Evolutionary conservation across 805 yeast species (phyloP).

Genomic region (Wickerhamiella dianesei): DNA sequence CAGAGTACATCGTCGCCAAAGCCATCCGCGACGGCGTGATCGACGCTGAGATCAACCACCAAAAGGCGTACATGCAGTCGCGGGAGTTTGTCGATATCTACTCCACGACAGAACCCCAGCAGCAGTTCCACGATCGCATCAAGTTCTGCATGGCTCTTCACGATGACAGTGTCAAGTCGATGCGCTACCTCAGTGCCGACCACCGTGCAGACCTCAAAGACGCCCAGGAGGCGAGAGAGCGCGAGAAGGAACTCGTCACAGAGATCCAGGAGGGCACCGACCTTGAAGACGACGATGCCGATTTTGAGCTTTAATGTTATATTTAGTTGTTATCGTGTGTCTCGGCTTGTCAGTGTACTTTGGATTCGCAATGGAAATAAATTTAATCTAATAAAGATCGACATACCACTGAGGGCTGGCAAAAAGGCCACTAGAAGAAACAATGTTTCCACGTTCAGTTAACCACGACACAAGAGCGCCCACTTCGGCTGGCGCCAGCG

Average conservation of each 20-base stretch:
- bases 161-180: slow-evolving; percentile 83
- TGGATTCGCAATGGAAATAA: too few species aligned
- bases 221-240: slow-evolving; percentile 42
- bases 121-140: slow-evolving; percentile 83
- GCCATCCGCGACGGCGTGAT: slow-evolving; percentile 95
- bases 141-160: slow-evolving; percentile 80
- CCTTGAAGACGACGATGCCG: slow-evolving; percentile 31
- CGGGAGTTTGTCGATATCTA: slow-evolving; percentile 77
- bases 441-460: slow-evolving; percentile 5
- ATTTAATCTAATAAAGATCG: background rate
- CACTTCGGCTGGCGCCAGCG: slow-evolving; percentile 21
- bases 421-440: background rate
- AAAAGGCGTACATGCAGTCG: slow-evolving; percentile 80
- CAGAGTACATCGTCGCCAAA: slow-evolving; percentile 93
- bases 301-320: slow-evolving; percentile 25
- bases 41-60: slow-evolving; percentile 87
- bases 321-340: too few species aligned
- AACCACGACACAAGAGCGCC: slow-evolving; percentile 21
- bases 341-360: too few species aligned
- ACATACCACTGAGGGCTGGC: background rate
- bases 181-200: slow-evolving; percentile 69
- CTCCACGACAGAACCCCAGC: slow-evolving; percentile 76
- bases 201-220: slow-evolving; percentile 37
- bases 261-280: slow-evolving; percentile 33
- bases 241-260: slow-evolving; percentile 37